These are phyloP conservation scores for Trypanosoma platydactyli DNA, from an alignment of 208 protist species.

Conservation along the genomic window DNA sequence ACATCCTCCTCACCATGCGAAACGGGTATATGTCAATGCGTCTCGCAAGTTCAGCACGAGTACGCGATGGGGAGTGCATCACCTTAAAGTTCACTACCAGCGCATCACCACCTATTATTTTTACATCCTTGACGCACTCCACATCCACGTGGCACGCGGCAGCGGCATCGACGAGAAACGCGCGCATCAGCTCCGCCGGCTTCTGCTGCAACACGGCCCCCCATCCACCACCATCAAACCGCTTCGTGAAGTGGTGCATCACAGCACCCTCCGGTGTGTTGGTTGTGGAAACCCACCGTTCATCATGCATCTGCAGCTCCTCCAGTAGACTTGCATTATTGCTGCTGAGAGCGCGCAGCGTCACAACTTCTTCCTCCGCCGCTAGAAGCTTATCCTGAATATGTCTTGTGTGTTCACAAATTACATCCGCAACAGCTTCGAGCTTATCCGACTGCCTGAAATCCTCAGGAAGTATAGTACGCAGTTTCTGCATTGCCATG, in stretches of 20 bases:
- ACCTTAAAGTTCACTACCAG: conserved; percentile 36
- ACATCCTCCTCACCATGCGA: conserved; percentile 25
- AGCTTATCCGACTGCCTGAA: not conserved
- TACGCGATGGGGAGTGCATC: conserved; percentile 26
- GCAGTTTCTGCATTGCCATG: conserved; percentile 5
- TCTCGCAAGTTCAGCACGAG: conserved; percentile 20
- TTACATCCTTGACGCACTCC: conserved; percentile 31
- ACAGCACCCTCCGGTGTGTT: not conserved
- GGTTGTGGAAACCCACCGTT: conserved; percentile 17
- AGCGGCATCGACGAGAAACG: conserved; percentile 32
- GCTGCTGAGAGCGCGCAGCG: not conserved
- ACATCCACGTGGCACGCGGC: conserved; percentile 36
- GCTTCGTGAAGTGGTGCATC: conserved; percentile 24
- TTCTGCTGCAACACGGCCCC: conserved; percentile 38
- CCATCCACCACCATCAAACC: conserved; percentile 41
- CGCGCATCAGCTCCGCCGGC: conserved; percentile 34
- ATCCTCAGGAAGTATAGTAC: conserved; percentile 5
- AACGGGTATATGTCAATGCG: conserved; percentile 33
- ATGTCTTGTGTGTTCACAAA: conserved; percentile 3
- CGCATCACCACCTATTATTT: conserved; percentile 29
- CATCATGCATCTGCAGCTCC: conserved; percentile 20
- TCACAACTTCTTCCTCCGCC: not conserved
- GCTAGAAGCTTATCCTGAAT: not conserved
- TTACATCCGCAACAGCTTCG: not conserved
- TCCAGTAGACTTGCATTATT: not conserved